Conservation (phyloP, 306 rosid genomes). For the Castanea sativa region DNA sequence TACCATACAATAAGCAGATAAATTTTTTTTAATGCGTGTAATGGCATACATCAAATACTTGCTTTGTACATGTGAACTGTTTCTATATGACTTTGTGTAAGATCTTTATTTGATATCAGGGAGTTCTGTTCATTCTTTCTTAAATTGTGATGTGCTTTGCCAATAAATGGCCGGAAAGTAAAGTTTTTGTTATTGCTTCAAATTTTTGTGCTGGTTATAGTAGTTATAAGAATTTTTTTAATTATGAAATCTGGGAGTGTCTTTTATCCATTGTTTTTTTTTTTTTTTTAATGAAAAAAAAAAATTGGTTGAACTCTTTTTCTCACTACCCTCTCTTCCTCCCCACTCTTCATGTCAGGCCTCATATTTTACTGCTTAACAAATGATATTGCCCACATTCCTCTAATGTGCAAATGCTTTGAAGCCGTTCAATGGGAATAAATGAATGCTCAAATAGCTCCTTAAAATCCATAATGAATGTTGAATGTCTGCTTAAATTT, state of each 20-base stretch:
- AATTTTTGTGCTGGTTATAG: background rate
- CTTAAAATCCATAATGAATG: background rate
- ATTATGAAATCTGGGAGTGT: background rate
- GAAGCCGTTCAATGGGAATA: background rate
- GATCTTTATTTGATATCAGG: slow-evolving; percentile 2
- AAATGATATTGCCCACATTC: background rate
- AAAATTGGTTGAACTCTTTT: background rate
- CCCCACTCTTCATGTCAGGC: background rate
- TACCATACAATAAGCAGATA: slow-evolving; percentile 2
- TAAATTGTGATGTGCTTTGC: background rate
- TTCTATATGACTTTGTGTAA: background rate
- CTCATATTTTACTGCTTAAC: background rate
- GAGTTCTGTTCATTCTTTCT: slow-evolving; percentile 8
- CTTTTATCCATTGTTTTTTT: background rate
- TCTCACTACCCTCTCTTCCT: background rate
- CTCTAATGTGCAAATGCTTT: background rate
- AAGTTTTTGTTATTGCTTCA: slow-evolving; percentile 9
- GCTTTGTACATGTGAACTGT: background rate
- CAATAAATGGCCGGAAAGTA: background rate
- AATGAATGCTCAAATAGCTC: slow-evolving; percentile 1
- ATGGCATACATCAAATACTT: background rate
- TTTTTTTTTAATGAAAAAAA: too few species aligned
- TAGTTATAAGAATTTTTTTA: slow-evolving; percentile 2
- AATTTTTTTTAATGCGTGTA: slow-evolving; percentile 6
- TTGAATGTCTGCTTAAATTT: background rate